These are phyloP conservation scores for Iris pallida DNA, from an alignment of 116 monocot species.

Conservation along the genomic window DNA sequence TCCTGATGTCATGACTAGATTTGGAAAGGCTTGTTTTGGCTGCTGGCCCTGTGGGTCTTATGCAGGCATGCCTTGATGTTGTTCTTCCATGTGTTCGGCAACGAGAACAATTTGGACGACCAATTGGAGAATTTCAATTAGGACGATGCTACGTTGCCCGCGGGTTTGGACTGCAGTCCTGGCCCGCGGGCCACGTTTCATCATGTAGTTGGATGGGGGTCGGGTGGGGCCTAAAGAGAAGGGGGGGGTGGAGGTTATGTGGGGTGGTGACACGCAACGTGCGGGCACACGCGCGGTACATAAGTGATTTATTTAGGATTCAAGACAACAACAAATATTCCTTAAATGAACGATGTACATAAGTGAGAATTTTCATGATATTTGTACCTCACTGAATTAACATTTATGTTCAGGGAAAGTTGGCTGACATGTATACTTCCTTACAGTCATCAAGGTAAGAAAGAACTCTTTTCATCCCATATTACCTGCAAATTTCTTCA, in stretches of 20 bases:
- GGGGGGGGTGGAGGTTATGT: too few relatives aligned
- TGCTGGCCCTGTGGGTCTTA: constrained; percentile 88
- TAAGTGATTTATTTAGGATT: too few relatives aligned
- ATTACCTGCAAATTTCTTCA: background rate
- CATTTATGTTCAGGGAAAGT: constrained; percentile 40
- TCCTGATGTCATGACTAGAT: constrained; percentile 98
- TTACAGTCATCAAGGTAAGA: constrained; percentile 51
- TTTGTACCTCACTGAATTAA: constrained; percentile 5
- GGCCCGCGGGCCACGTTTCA: too few relatives aligned
- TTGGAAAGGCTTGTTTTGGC: constrained; percentile 95
- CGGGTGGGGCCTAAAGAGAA: too few relatives aligned
- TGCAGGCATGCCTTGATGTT: constrained; percentile 95
- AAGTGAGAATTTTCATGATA: background rate
- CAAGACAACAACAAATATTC: too few relatives aligned
- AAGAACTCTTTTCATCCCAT: too few relatives aligned
- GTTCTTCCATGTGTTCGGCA: constrained; percentile 87
- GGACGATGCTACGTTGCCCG: too few relatives aligned
- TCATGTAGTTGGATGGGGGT: too few relatives aligned
- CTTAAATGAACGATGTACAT: too few relatives aligned
- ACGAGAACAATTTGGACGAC: constrained; percentile 87
- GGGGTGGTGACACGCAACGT: too few relatives aligned
- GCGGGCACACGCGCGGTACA: too few relatives aligned
- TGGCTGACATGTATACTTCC: constrained; percentile 66
- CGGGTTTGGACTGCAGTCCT: too few relatives aligned
- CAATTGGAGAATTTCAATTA: constrained; percentile 97